These are phyloP conservation scores for Cyclotella baltica DNA, from an alignment of 108 stramenopile genomes.

Conservation along the genomic window DNA sequence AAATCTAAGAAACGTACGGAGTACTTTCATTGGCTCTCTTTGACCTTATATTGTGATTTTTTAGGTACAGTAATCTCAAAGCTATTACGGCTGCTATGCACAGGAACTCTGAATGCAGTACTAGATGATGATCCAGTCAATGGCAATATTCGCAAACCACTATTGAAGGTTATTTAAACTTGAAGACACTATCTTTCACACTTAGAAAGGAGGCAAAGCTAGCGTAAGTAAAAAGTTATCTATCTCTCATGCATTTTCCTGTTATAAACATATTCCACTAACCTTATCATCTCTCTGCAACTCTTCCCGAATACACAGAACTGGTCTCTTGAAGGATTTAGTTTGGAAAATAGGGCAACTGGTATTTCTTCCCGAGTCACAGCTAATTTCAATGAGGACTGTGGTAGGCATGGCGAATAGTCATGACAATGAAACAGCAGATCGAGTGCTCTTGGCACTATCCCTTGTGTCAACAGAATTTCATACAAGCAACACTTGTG, in stretches of 20 bases:
- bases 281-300: too few species aligned
- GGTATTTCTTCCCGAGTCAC: slow-evolving; percentile 51
- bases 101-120: slow-evolving; percentile 47
- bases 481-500: slow-evolving; percentile 50
- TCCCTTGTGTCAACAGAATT: slow-evolving; percentile 55
- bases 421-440: slow-evolving; percentile 35
- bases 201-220: slow-evolving; percentile 30
- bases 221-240: neutral
- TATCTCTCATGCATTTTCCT: too few species aligned
- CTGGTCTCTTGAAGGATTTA: slow-evolving; percentile 37
- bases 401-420: slow-evolving; percentile 51
- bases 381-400: slow-evolving; percentile 43
- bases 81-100: slow-evolving; percentile 60
- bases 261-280: too few species aligned
- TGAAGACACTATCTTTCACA: slow-evolving; percentile 55
- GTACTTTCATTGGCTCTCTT: neutral
- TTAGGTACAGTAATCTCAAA: slow-evolving; percentile 53
- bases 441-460: slow-evolving; percentile 40
- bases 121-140: slow-evolving; percentile 62
- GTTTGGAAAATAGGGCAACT: slow-evolving; percentile 49
- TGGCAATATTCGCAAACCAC: slow-evolving; percentile 57
- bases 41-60: neutral
- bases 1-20: too few species aligned
- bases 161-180: slow-evolving; percentile 57
- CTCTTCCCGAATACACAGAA: neutral